A percentile compares a stretch with the other conserved stretches of the same genome.
These are phyloP conservation scores for Penicillium paxilli DNA, from an alignment of 495 filamentous ascomycete species.

Conservation along the genomic window DNA sequence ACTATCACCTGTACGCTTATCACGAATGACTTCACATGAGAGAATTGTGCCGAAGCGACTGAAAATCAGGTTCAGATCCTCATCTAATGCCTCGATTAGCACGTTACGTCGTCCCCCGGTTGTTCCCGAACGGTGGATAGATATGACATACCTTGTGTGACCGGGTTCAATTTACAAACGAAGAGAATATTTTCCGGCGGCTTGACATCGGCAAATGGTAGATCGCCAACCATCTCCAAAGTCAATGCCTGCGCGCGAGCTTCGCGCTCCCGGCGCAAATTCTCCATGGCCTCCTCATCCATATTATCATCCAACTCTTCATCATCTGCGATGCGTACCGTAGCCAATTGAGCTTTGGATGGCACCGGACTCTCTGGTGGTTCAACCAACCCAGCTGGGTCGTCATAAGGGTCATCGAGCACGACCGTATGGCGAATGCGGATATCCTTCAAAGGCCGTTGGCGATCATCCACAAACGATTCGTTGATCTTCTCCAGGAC, in stretches of 20 bases:
- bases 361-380: conserved; percentile 81
- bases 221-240: conserved; percentile 95
- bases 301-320: conserved; percentile 75
- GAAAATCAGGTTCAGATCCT: conserved; percentile 93
- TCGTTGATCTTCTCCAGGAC: conserved; percentile 90
- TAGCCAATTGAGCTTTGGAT: conserved; percentile 81
- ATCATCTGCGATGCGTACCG: conserved; percentile 87
- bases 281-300: conserved; percentile 77
- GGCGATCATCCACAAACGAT: conserved; percentile 79
- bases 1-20: conserved; percentile 91
- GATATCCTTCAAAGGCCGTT: conserved; percentile 85
- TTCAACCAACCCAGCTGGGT: conserved; percentile 72
- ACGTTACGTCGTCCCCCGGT: neutral
- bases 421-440: conserved; percentile 88
- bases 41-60: conserved; percentile 94
- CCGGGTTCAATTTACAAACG: conserved; percentile 97
- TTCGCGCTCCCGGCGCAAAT: conserved; percentile 80
- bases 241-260: conserved; percentile 93
- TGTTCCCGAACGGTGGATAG: neutral
- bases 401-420: conserved; percentile 84
- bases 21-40: conserved; percentile 94
- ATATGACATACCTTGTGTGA: conserved; percentile 68
- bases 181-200: conserved; percentile 97
- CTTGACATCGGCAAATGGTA: conserved; percentile 97
- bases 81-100: conserved; percentile 52